Evolutionary conservation across 2,329 filamentous ascomycete genomes (phyloP).

Genomic region (Capronia coronata): DNA sequence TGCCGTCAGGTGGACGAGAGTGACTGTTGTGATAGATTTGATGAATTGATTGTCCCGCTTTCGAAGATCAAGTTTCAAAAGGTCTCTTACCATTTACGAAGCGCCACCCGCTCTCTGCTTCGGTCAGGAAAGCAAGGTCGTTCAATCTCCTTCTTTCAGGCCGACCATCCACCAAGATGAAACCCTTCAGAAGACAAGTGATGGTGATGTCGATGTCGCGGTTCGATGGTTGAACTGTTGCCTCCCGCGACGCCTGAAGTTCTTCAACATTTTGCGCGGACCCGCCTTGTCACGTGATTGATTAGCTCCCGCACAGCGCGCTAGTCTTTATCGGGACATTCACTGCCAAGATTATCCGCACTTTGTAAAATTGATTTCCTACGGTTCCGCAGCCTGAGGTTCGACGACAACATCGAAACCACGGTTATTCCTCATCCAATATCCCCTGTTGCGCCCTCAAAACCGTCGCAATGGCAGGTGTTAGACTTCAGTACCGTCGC

Average conservation of each 20-base stretch:
- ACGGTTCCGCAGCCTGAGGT: neutral
- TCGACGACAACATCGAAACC: conserved; percentile 15
- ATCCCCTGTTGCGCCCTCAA: conserved; percentile 14
- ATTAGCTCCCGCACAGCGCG: neutral
- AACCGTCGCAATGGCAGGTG: conserved; percentile 28
- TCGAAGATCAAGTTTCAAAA: neutral
- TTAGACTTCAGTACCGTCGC: conserved; percentile 54
- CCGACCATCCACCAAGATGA: conserved; percentile 1
- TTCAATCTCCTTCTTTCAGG: conserved; percentile 2
- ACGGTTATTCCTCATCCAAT: conserved; percentile 3
- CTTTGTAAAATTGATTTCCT: conserved; percentile 5
- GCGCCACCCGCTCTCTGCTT: conserved; percentile 9
- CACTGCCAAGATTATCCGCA: conserved; percentile 10
- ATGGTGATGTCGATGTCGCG: conserved; percentile 3
- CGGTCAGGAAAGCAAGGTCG: conserved; percentile 8
- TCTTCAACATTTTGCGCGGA: conserved; percentile 7
- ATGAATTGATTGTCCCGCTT: conserved; percentile 21
- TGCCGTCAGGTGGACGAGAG: conserved; percentile 26
- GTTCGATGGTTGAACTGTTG: neutral
- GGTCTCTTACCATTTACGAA: conserved; percentile 26
- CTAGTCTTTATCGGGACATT: conserved; percentile 1
- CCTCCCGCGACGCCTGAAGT: neutral
- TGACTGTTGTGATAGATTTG: conserved; percentile 20
- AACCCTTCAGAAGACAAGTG: neutral
- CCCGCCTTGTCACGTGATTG: conserved; percentile 5